Conservation (phyloP, 495 filamentous ascomycete genomes). For the Trichoderma erinaceum region DNA sequence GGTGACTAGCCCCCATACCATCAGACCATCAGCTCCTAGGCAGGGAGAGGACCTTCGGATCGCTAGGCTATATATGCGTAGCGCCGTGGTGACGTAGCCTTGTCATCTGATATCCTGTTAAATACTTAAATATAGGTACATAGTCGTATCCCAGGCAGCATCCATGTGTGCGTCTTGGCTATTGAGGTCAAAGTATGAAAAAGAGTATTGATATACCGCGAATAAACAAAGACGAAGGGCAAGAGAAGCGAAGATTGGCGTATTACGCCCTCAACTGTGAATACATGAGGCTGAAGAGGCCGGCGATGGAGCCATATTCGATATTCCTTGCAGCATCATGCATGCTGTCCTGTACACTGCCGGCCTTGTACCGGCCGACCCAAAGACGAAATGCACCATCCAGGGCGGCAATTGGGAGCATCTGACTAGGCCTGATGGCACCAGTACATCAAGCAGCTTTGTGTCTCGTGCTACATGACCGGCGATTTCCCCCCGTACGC, state of each 20-base stretch:
- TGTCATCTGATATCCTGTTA: neutral
- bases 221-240: neutral
- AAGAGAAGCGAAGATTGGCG: neutral
- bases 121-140: neutral
- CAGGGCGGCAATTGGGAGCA: neutral
- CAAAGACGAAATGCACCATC: neutral
- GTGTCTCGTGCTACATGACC: neutral
- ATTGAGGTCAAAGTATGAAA: too few species aligned
- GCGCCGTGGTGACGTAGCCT: neutral
- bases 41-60: neutral
- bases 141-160: too few species aligned
- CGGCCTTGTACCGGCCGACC: neutral
- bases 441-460: neutral
- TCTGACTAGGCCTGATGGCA: neutral
- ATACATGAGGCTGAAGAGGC: neutral
- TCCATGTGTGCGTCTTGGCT: too few species aligned
- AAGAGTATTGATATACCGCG: neutral
- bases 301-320: neutral
- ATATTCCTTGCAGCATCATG: neutral
- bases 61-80: neutral
- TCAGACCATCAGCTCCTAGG: conserved; percentile 4
- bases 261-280: neutral
- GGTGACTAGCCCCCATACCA: neutral
- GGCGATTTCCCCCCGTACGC: neutral
- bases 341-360: neutral